Evolutionary conservation across 129 eudicot species (phyloP), one percentile per base, ranked within the genome.

Genomic region (Pittosporum tobira): DNA sequence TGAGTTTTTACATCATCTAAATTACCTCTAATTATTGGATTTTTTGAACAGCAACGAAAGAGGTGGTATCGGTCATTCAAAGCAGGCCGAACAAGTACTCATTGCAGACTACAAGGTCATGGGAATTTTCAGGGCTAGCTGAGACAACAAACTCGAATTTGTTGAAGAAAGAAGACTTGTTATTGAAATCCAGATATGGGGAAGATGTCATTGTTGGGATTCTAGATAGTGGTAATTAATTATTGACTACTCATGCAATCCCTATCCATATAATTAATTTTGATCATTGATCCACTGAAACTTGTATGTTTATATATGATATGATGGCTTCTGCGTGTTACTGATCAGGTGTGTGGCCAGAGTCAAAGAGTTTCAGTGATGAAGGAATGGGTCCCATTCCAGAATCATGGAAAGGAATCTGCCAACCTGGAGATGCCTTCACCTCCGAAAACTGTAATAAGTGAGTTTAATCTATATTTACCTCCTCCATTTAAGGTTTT

Each of bases 41-140:
- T 0, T 38, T 38, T 8, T 2, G 54, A 50, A 64, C 57, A 88
- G 96, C 69, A 51, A 67, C 53, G 84, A 76, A 84, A 37, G 96
- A 76, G 51, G 90, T 88, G 42, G 80, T 78, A 53, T 81, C 65
- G 42, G 94, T 88, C 65, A 75, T 63, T 0, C 66, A 57, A 36
- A 88, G 96, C 76, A 64, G 73, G 49, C 90, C 89, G 51, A 66
- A 60, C 28, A 77, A 78, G 50, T 84, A 88, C 58, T 28, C 69
- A 38, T 19, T 84, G 82, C 96, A 88, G 38, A 84, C 96, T 19
- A 88, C 96, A 76, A 81, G 96, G 56, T 81, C 94, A 68, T 88
- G 96, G 94, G 84, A 76, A 56, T 88, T 88, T 73, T 31, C 82
- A 9, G 96, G 96, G 40, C 31, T 88, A 55, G 78, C 83, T 16